Evolutionary conservation across 2,329 filamentous ascomycete genomes (phyloP), one percentile per base, ranked within the genome.

Genomic region (Gremmenia infestans): DNA sequence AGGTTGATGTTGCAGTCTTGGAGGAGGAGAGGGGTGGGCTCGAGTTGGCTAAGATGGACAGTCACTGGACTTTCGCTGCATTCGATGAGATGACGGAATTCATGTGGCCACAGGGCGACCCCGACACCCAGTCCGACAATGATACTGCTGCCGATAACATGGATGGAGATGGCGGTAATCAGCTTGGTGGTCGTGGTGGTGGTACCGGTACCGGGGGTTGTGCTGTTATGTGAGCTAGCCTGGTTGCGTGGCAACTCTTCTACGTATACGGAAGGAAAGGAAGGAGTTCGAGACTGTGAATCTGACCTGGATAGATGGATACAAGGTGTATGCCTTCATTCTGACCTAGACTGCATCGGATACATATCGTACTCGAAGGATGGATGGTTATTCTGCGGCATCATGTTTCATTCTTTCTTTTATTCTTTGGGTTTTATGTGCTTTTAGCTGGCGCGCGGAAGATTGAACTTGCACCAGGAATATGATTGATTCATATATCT

Each of bases 41-140:
- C 4, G 17, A 12, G 22, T 12, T 51, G 36, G 23, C 14, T 2
- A 42, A 36, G 11, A 28, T 39, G 11, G 11, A 36, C 2, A 25
- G 28, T 15, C 12, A 22, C 23, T 57, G 55, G 55, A 14, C 48
- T 28, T 45, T 42, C 23, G 45, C 53, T 40, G 45, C 50, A 5
- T 48, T 51, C 47, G 58, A 58, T 35, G 48, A 19, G 15, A 48
- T 54, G 12, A 51, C 48, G 22, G 51, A 56, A 11, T 39, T 48
- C 11, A 55, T 54, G 37, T 63, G 56, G 56, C 60, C 60, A 12
- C 58, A 63, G 37, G 60, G 58, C 25, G 14, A 28, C 14, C 40
- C 40, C 9, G 23, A 22, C 1, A 25, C 25, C 12, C 14, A 17
- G 22, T 45, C 49, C 22, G 19, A 19, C 5, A 23, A 5, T 12